Base-by-base conservation (phyloP, 1,284 basidiomycete species). In the Xerocomus minutiporus region DNA sequence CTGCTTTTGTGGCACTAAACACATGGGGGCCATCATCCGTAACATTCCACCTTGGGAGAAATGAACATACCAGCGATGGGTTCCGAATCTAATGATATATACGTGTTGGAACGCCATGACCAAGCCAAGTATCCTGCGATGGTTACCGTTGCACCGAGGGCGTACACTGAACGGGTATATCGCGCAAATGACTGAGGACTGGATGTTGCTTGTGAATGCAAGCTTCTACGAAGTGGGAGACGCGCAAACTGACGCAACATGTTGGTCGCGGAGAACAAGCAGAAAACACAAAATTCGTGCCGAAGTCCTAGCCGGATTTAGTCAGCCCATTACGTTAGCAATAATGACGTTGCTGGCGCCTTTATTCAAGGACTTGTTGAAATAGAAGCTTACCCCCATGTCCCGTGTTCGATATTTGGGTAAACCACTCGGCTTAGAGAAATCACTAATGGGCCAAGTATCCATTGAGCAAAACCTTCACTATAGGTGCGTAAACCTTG, bases 181-280 rank as follows among this genome's bases (percentile, higher is more conserved):
- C 56, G 58, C 35, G 50, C 5, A 43, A 40, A 70, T 13, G n/a
- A 42, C 41, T 54, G 44, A 41, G 57, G 0, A 45, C 29, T 46
- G 2, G 55, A 3, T 1, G 57, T 8, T 28, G 60, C 55, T 54
- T 60, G 67, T 45, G 66, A 65, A 41, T 69, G 59, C 39, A 68
- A n/a, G 36, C 61, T 51, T 48, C 61, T 54, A 46, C 61, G 69
- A 23, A 68, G 56, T 2, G 68, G 63, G 20, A 70, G 56, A 52
- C 69, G 69, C 53, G 69, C 58, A 23, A 73, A 55, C 23, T 67
- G 65, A 54, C 74, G 62, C 50, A 75, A 63, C 74, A 75, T 75
- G 55, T 17, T n/a, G 26, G 57, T 59, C 41, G 34, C 39, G 35
- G 31, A 31, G 11, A 31, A 31, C 1, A 12, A 29, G 28, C 28